Evolutionary conservation across 768 basidiomycete genomes (phyloP), one percentile per base, ranked within the genome.

Genomic region (Tulasnella sp.): DNA sequence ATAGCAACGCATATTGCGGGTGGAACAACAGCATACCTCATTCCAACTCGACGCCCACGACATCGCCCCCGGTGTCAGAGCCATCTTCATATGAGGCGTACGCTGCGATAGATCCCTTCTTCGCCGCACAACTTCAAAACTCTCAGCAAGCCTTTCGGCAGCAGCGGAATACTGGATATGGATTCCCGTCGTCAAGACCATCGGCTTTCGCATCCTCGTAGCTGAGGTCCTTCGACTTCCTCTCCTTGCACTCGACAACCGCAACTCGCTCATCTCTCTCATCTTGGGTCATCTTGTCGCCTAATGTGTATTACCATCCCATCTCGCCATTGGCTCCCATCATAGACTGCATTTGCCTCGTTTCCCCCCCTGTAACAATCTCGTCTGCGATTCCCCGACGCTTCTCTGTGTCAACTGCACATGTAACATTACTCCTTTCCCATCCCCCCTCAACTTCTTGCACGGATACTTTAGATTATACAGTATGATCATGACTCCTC

Each of bases 31-130:
- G 24, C 52, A 38, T 38, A 15, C 30, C 52, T 19, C 52, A 53
- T 19, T n/a, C 43, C 43, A 56, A 56, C 55, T 21, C 4, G 15
- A 26, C 55, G 15, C 42, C 45, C 4, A 11, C 42, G 13, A 38
- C 24, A 17, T 45, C 43, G 55, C n/a, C 29, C 4, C 52, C 38
- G 3, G 13, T 48, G 17, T 26, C n/a, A 42, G 30, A 19, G 55
- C 29, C 21, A 24, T 30, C 43, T 59, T 48, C 58, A 19, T 59
- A 32, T 38, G 30, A 44, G 48, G 34, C 19, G n/a, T 51, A 49
- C 50, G 58, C 45, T 27, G 47, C 58, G 11, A 38, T 59, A 42
- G 55, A 56, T 43, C 55, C 55, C 30, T 56, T 56, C 55, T 56
- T 56, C 29, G 55, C 55, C 21, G 55, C 55, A 2, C 45, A 44